phyloP scores from a whole-genome alignment of 768 basidiomycete genomes.

The Podaxis carcinomalis region DNA sequence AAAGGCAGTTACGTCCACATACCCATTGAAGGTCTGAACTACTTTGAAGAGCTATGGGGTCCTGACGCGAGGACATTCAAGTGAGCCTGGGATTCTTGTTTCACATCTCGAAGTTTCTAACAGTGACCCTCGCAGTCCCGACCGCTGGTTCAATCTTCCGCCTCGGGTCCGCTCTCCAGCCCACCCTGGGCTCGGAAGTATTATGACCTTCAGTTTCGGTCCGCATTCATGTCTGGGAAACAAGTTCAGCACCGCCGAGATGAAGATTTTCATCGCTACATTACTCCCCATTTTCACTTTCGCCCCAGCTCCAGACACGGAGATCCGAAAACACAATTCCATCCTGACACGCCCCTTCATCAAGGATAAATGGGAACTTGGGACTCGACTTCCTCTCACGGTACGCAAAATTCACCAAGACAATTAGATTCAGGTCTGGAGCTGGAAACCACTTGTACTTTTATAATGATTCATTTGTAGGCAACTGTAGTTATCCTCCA shows the following conservation, averaged over 20 bases:
- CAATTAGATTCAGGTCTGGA: not conserved
- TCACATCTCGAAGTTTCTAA: not conserved
- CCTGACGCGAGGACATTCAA: slow-evolving; percentile 48
- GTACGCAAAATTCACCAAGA: not conserved
- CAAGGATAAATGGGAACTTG: slow-evolving; percentile 31
- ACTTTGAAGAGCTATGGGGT: slow-evolving; percentile 51
- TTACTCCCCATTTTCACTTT: slow-evolving; percentile 45
- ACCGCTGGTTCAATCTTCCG: slow-evolving; percentile 46
- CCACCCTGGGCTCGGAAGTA: slow-evolving; percentile 43
- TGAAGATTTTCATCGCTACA: slow-evolving; percentile 45
- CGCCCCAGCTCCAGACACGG: slow-evolving; percentile 31
- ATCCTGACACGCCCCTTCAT: slow-evolving; percentile 49
- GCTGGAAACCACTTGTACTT: not conserved
- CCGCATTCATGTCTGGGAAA: slow-evolving; percentile 46
- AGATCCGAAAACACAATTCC: slow-evolving; percentile 43
- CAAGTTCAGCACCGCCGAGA: slow-evolving; percentile 44
- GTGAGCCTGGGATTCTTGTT: slow-evolving; percentile 28
- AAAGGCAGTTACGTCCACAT: slow-evolving; percentile 56
- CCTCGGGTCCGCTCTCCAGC: slow-evolving; percentile 26
- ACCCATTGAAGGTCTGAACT: slow-evolving; percentile 53
- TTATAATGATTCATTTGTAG: not conserved
- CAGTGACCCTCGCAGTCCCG: slow-evolving; percentile 8
- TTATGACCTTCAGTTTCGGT: slow-evolving; percentile 53
- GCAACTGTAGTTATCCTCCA: not conserved
- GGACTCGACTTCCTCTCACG: slow-evolving; percentile 36